These are phyloP conservation scores for Pythium grandisporangium DNA, from an alignment of 352 stramenopile genomes.

Conservation along the genomic window DNA sequence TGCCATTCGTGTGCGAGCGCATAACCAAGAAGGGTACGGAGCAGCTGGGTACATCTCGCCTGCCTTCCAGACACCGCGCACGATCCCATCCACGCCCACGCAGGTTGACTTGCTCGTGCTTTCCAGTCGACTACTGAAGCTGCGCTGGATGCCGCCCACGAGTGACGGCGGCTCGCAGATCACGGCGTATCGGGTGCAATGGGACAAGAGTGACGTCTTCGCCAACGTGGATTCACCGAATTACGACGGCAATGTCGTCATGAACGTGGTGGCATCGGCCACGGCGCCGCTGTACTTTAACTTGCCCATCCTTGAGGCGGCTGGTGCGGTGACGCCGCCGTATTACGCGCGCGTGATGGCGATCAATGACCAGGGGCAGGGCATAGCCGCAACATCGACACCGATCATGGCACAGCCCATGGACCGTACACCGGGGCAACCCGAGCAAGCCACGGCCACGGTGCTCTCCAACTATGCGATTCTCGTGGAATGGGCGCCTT, in stretches of 20 bases:
- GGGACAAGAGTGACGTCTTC: slow-evolving; percentile 78
- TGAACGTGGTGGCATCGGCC: slow-evolving; percentile 28
- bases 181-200: slow-evolving; percentile 89
- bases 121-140: slow-evolving; percentile 68
- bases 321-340: slow-evolving; percentile 22
- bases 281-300: slow-evolving; percentile 87
- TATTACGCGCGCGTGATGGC: slow-evolving; percentile 90
- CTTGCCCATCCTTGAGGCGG: slow-evolving; percentile 83
- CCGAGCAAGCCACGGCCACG: slow-evolving; percentile 42
- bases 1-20: slow-evolving; percentile 46
- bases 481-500: slow-evolving; percentile 85
- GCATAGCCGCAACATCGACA: slow-evolving; percentile 27
- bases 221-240: slow-evolving; percentile 57
- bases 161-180: slow-evolving; percentile 70
- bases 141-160: slow-evolving; percentile 52
- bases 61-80: slow-evolving; percentile 42
- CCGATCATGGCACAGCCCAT: slow-evolving; percentile 42
- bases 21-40: slow-evolving; percentile 55
- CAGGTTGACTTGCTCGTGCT: slow-evolving; percentile 38
- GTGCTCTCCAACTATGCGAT: slow-evolving; percentile 89
- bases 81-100: slow-evolving; percentile 22
- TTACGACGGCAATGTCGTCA: slow-evolving; percentile 43
- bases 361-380: slow-evolving; percentile 86
- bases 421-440: slow-evolving; percentile 68
- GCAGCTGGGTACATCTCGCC: slow-evolving; percentile 32